These are phyloP conservation scores for Colletotrichum higginsianum DNA, from an alignment of 2,329 filamentous ascomycete genomes.

Conservation along the genomic window DNA sequence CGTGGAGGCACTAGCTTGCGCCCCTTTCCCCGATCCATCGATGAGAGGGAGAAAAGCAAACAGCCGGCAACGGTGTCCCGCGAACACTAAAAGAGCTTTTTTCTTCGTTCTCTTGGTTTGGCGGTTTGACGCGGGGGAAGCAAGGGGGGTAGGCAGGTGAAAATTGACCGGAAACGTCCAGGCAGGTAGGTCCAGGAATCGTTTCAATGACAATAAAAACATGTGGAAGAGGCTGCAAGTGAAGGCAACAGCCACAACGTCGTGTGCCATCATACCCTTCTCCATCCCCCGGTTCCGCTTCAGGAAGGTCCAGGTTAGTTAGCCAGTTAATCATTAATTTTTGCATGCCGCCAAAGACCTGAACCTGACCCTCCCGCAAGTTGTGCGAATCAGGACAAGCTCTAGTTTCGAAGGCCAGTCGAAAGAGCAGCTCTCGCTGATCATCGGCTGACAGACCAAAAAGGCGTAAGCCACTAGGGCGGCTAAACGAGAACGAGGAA, in stretches of 20 bases:
- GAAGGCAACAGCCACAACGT: background rate
- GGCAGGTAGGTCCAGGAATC: background rate
- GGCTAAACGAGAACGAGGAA: background rate
- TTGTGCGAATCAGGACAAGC: constrained; percentile 3
- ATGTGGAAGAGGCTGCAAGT: background rate
- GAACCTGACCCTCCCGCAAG: background rate
- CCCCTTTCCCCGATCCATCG: constrained; percentile 7
- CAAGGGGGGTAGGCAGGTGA: background rate
- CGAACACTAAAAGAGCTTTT: background rate
- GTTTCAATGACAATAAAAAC: background rate
- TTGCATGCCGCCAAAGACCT: background rate
- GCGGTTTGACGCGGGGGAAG: background rate
- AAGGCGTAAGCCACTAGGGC: constrained; percentile 4
- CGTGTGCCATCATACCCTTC: too few species aligned
- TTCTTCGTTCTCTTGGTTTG: background rate
- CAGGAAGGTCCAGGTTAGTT: background rate
- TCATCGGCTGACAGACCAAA: background rate
- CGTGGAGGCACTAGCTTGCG: too few species aligned
- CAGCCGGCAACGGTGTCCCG: background rate
- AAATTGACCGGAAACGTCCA: background rate
- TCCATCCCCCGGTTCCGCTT: background rate
- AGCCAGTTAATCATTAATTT: background rate
- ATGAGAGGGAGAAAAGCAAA: background rate
- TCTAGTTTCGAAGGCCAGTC: background rate
- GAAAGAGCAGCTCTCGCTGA: background rate